Evolutionary conservation across 306 rosid genomes (phyloP), one percentile per base, ranked within the genome.

Genomic region (Dalbergia cultrata): DNA sequence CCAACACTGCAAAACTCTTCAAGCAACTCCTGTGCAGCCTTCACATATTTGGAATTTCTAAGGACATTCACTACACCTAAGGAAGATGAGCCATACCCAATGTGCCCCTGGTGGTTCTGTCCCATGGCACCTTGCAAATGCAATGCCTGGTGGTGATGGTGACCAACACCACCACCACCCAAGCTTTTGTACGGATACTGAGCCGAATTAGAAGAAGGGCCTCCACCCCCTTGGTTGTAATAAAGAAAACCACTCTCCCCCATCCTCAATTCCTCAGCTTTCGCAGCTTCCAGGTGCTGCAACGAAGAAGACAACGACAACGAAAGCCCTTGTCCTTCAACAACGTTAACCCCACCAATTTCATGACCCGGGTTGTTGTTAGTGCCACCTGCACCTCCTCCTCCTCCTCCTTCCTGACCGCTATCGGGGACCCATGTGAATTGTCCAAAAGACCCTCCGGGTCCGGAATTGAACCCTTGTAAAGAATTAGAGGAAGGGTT

Each of bases 1-100:
- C 97, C 98, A 7, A 93, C 97, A 74, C 94, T 91, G 80, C 98
- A 93, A 80, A 91, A 93, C 78, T 93, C 98, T 82, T 93, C 94
- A 2, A 93, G 79, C 81, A 93, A 81, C 69, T 93, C 93, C 72
- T 93, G 93, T 5, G 98, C 93, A 1, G 93, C 89, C 34, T 87
- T 93, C 76, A 90, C 94, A 75, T 90, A 91, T 81, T 90, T 91
- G 7, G 98, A 91, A 69, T 93, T 91, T 81, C 98, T 90, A 26
- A 93, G 68, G 59, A 85, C 92, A 77, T 91, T 91, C 1, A 85
- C 91, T 37, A 84, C 87, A 49, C 97, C 90, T 64, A 88, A 78
- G 1, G 94, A 84, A 1, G 89, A 76, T 22, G 89, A 83, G 0
- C 88, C 91, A 7, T 84, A 86, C 13, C 93, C 90, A 18, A 74